These are phyloP conservation scores for Asclepias syriaca DNA, from an alignment of 257 asterid species.

Conservation along the genomic window DNA sequence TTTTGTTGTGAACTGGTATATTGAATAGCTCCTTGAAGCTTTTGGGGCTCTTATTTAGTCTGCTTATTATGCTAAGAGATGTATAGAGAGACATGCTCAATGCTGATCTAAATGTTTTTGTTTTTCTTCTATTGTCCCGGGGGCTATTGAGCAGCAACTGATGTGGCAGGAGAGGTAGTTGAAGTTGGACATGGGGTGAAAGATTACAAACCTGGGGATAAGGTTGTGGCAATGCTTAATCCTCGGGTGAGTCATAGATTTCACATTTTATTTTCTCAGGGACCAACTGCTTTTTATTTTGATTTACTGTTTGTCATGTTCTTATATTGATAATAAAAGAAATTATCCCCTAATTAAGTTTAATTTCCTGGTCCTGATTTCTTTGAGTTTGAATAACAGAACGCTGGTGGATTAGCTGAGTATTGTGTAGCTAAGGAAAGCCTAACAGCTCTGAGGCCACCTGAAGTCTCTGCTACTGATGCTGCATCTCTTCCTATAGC, in stretches of 20 bases:
- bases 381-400: conserved; percentile 23
- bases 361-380: not conserved
- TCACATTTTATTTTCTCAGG: not conserved
- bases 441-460: conserved; percentile 42
- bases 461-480: conserved; percentile 50
- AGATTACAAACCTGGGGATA: conserved; percentile 24
- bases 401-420: conserved; percentile 67
- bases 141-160: conserved; percentile 15
- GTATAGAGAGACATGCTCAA: not conserved
- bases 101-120: not conserved
- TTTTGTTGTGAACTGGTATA: not conserved
- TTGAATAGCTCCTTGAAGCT: not conserved
- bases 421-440: conserved; percentile 50
- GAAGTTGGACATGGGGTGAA: conserved; percentile 21
- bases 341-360: not conserved
- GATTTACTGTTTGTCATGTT: not conserved
- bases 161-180: conserved; percentile 29
- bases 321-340: not conserved
- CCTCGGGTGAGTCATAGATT: conserved; percentile 9
- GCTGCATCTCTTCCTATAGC: conserved; percentile 59
- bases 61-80: not conserved
- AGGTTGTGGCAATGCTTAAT: conserved; percentile 17
- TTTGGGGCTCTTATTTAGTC: not conserved
- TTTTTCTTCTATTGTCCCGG: not conserved
- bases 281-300: not conserved